Base-by-base conservation (phyloP, 2,329 filamentous ascomycete species). In the Diaporthe batatas region DNA sequence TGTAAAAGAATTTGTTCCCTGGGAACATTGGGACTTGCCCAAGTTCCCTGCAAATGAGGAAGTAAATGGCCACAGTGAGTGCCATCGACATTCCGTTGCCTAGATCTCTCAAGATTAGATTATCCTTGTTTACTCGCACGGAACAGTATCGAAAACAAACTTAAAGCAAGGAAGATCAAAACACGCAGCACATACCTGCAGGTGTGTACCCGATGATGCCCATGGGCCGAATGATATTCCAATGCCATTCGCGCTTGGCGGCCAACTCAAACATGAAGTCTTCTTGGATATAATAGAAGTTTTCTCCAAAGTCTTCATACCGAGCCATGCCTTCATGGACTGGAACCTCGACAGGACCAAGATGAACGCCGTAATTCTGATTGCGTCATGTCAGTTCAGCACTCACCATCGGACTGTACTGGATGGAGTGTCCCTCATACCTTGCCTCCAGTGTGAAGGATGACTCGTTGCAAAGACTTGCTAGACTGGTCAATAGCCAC, bases 211-310 rank as follows among this genome's bases (percentile, higher is more conserved):
- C 79, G 25, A 76, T 77, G 36, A 80, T 80, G 1, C 76, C 78
- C 58, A 77, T 79, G 1, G 78, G 78, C 2, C 78, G 78, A 44
- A 80, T 80, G 8, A 80, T 67, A 53, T 79, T 80, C 70, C 75
- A 79, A 0, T 76, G 73, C 79, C 79, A 80, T 1, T 54, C 58
- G 3, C 75, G 74, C 29, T 74, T 72, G 12, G 74, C 57, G 3
- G 72, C 69, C 23, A 72, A 39, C 5, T 74, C 59, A 44, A 72
- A 75, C 44, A 87, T 77, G 58, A 85, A 81, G 29, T 80, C 78
- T 75, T 88, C 82, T 74, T 87, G 85, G 39, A 77, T 75, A 73
- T 86, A 86, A 75, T 87, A 87, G 76, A 86, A 87, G 75, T 84
- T 87, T 6, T 80, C 79, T 6, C 83, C 84, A 51, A 79, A 76